Evolutionary conservation across 73 alveolate species (phyloP), one percentile per base, ranked within the genome.

Genomic region (Paramecium sexaurelia): DNA sequence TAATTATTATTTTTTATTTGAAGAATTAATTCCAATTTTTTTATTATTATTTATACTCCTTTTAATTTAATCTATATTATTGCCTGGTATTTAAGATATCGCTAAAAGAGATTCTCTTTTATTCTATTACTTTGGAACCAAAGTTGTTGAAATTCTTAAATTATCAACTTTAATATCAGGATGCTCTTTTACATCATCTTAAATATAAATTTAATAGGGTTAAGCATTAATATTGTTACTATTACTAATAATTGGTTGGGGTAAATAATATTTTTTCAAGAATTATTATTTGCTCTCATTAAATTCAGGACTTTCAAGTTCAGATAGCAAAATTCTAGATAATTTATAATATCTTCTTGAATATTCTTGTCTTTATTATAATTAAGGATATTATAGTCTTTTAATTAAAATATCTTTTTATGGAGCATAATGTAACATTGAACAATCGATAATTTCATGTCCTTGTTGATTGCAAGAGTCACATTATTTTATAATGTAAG

Each of bases 381-480:
- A 47, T 15, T 15, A 47, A 15, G 67, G 24, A 47, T 47, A 17
- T 47, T 47, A 17, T 3, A 17, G 7, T 71, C 32, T 22, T 71
- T 26, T 71, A 39, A 33, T 82, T 51, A 84, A 40, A 20, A 55
- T 15, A 36, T 47, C 75, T 43, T 29, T 84, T 17, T 84, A 27
- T 22, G 92, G 92, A 5, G 3, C 10, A 84, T 55, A 55, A 55
- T 84, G 92, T 35, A 84, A 32, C 13, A 84, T 27, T 43, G 92
- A 82, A 13, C 92, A 84, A 40, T 43, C 35, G 17, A 32, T 13
- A 27, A 55, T 43, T 55, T 55, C 27, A 41, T 84, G 92, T 2
- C 55, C 33, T 22, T 6, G 24, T 36, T 24, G 51, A 26, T 29
- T 1, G 32, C 92, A 84, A 24, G 69, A 43, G 7, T 66, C 26